Evolutionary conservation across 768 basidiomycete genomes (phyloP).

Genomic region (Jaapia argillacea): DNA sequence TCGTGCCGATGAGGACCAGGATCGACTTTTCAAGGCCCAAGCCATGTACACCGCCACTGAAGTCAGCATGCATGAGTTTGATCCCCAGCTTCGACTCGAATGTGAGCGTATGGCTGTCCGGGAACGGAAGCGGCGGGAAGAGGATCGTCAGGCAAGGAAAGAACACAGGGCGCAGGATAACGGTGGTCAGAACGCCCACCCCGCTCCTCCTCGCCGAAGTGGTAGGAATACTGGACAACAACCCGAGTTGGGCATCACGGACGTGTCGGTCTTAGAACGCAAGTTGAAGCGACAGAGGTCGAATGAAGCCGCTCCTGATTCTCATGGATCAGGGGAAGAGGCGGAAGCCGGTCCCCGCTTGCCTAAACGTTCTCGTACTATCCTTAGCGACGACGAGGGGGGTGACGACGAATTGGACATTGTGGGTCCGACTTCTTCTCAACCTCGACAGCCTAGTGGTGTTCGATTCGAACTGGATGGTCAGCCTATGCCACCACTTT

Average conservation of each 20-base stretch:
- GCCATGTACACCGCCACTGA: constrained; percentile 84
- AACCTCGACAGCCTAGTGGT: constrained; percentile 22
- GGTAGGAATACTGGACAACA: constrained; percentile 63
- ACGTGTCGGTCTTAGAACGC: constrained; percentile 66
- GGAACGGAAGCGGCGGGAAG: constrained; percentile 58
- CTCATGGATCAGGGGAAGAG: constrained; percentile 18
- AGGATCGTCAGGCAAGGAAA: constrained; percentile 23
- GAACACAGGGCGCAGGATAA: constrained; percentile 19
- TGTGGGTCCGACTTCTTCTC: constrained; percentile 17
- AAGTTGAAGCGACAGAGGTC: constrained; percentile 63
- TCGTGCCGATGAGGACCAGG: constrained; percentile 51
- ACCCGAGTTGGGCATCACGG: constrained; percentile 65
- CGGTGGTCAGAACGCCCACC: constrained; percentile 13
- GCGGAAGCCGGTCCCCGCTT: background rate
- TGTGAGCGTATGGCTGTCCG: constrained; percentile 81
- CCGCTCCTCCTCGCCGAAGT: constrained; percentile 44
- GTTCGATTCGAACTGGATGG: constrained; percentile 43
- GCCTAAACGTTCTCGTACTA: background rate
- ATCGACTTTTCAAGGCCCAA: constrained; percentile 72
- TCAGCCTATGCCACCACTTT: constrained; percentile 8
- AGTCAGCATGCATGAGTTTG: constrained; percentile 82
- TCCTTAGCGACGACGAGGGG: constrained; percentile 34
- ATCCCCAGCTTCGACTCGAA: constrained; percentile 65
- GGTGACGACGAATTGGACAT: constrained; percentile 36
- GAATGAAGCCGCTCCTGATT: constrained; percentile 37